Evolutionary conservation across 2,329 filamentous ascomycete species (phyloP).

Genomic region (Cladophialophora chaetospira): DNA sequence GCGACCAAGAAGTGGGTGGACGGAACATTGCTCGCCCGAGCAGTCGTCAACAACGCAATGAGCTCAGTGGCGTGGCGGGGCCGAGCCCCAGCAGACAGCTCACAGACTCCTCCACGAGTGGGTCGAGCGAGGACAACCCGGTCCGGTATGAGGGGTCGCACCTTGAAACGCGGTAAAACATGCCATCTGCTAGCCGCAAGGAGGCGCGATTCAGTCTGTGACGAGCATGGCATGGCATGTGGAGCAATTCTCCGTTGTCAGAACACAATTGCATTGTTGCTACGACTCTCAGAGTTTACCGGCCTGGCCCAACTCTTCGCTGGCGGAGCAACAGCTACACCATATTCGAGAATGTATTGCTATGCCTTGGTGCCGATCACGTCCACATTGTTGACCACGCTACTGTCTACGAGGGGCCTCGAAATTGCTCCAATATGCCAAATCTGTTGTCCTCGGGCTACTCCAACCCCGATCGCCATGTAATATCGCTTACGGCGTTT

Average conservation of each 20-base stretch:
- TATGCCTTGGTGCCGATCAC: no score
- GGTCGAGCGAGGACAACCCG: conserved; percentile 28
- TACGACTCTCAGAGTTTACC: neutral
- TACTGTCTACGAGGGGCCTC: conserved; percentile 4
- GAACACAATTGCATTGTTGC: conserved; percentile 2
- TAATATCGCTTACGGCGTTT: conserved; percentile 21
- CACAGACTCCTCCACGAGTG: conserved; percentile 27
- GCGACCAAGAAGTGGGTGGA: conserved; percentile 28
- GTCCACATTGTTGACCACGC: no score
- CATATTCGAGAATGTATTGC: conserved; percentile 10
- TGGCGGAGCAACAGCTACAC: neutral
- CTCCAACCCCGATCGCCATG: conserved; percentile 4
- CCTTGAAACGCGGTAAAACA: conserved; percentile 28
- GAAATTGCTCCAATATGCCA: neutral
- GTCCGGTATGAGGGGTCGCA: conserved; percentile 29
- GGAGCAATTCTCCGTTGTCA: no score
- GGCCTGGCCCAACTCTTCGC: neutral
- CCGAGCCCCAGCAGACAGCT: conserved; percentile 25
- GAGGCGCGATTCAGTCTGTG: conserved; percentile 20
- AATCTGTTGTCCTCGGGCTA: neutral
- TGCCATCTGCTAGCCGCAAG: conserved; percentile 22
- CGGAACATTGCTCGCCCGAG: conserved; percentile 32
- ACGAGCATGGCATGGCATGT: conserved; percentile 3
- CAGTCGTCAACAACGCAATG: conserved; percentile 34
- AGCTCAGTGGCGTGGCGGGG: conserved; percentile 25